Base-by-base conservation (phyloP, 2,329 filamentous ascomycete species). In the Sporothrix pseudoabietina region DNA sequence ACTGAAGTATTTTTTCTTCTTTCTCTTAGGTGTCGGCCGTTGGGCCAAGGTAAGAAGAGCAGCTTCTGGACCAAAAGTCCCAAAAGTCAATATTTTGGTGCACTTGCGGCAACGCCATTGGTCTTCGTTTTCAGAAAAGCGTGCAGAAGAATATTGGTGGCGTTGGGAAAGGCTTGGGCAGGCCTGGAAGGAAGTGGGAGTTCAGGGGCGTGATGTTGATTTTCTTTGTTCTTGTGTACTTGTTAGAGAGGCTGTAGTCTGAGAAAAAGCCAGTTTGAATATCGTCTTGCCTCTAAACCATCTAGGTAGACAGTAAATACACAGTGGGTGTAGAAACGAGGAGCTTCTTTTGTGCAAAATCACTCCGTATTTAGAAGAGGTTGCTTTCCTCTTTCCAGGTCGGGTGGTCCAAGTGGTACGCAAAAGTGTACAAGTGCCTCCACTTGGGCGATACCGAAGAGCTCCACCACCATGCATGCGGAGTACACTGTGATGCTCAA, bases 201-300 rank as follows among this genome's bases (percentile, higher is more conserved):
- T 44, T 66, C 61, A 66, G 61, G 39, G 59, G 35, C 1, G 39
- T 47, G n/a, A 30, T 66, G 39, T 30, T 49, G 44, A 49, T 14
- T 63, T 63, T 63, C 57, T 63, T 63, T 63, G 57, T 63, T 63
- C 57, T 41, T 41, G 32, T 35, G 35, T 35, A 35, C 35, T 35
- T 35, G 14, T 49, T 49, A 16, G 14, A 49, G 44, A 44, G 14
- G 44, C 44, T 49, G 44, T 47, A 66, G 10, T 14, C 35, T 26
- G 39, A 39, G 19, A 16, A 41, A 63, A 65, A 44, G 30, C 12
- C 10, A 19, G 61, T 66, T 47, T 47, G 39, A 44, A 39, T 16
- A 44, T 30, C 39, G 61, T 14, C 19, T 14, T 49, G 61, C 39
- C 35, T 30, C 61, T 47, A 47, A 22, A 47, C n/a, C n/a, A 26